Evolutionary conservation across 1,139 yeast species (phyloP).

Genomic region (Trichomonascaceae sp.): DNA sequence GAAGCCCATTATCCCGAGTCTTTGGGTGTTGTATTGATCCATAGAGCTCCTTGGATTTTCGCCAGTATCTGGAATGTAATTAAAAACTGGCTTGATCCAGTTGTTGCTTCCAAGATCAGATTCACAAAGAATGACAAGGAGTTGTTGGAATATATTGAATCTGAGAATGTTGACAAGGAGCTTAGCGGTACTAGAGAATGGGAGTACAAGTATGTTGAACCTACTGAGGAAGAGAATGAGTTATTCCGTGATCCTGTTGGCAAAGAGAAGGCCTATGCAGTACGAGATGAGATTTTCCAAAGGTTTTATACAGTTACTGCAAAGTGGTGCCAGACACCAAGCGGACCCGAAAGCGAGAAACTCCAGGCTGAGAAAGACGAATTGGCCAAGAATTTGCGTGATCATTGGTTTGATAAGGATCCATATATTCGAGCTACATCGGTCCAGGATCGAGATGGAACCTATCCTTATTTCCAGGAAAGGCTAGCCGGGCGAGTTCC

Average conservation of each 20-base stretch:
- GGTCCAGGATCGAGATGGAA: slow-evolving; percentile 56
- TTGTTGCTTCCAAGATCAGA: slow-evolving; percentile 71
- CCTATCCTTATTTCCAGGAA: slow-evolving; percentile 29
- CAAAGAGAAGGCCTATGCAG: slow-evolving; percentile 38
- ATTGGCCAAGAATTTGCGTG: slow-evolving; percentile 44
- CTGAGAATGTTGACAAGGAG: slow-evolving; percentile 49
- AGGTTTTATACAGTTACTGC: slow-evolving; percentile 53
- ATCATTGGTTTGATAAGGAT: slow-evolving; percentile 58
- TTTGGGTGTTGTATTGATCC: slow-evolving; percentile 66
- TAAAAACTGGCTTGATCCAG: slow-evolving; percentile 85
- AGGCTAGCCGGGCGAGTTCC: slow-evolving; percentile 10
- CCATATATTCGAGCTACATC: slow-evolving; percentile 69
- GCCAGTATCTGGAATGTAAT: slow-evolving; percentile 80
- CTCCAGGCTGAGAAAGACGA: slow-evolving; percentile 43
- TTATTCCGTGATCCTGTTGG: slow-evolving; percentile 38
- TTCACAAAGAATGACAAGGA: slow-evolving; percentile 63
- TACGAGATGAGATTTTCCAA: slow-evolving; percentile 44
- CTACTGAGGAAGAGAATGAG: slow-evolving; percentile 46
- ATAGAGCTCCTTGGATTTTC: slow-evolving; percentile 89
- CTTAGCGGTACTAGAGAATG: slow-evolving; percentile 62
- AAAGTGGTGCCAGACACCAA: slow-evolving; percentile 52
- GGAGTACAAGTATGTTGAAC: slow-evolving; percentile 51
- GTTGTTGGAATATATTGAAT: slow-evolving; percentile 49
- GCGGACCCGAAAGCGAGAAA: slow-evolving; percentile 38
- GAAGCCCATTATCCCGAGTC: slow-evolving; percentile 89